These are phyloP conservation scores for Tylopilus plumbeoviolaceoides DNA, from an alignment of 768 basidiomycete genomes.

Conservation along the genomic window DNA sequence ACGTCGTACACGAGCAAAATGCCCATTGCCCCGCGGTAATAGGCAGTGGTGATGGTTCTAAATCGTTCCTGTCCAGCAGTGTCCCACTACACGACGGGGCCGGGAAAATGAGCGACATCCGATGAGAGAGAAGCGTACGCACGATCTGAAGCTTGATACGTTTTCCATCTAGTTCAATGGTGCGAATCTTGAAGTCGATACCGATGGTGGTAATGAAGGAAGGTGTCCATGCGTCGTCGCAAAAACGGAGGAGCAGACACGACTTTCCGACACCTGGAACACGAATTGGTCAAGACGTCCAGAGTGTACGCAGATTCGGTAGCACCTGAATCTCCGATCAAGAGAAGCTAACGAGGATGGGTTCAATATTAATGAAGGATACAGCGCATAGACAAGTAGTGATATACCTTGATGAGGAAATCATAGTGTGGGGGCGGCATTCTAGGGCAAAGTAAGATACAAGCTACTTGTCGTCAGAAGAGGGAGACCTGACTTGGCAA, in stretches of 20 bases:
- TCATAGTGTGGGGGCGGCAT: slow-evolving; percentile 97
- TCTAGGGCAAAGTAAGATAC: slow-evolving; percentile 7
- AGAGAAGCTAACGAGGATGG: slow-evolving; percentile 59
- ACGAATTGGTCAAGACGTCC: slow-evolving; percentile 10
- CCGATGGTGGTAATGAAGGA: slow-evolving; percentile 99
- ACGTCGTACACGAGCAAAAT: slow-evolving; percentile 99
- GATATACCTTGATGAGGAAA: slow-evolving; percentile 83
- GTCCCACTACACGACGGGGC: slow-evolving; percentile 70
- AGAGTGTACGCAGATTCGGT: not conserved
- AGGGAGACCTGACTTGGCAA: not conserved
- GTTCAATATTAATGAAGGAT: not conserved
- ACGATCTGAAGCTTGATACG: slow-evolving; percentile 99
- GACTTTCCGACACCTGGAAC: slow-evolving; percentile 89
- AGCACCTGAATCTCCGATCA: slow-evolving; percentile 93
- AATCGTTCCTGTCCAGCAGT: slow-evolving; percentile 99
- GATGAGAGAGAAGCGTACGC: slow-evolving; percentile 28
- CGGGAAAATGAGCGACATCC: not conserved
- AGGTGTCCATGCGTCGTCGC: slow-evolving; percentile 99
- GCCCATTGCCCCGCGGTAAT: slow-evolving; percentile 99
- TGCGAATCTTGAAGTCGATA: slow-evolving; percentile 99
- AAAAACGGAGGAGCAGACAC: slow-evolving; percentile 92
- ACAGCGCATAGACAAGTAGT: slow-evolving; percentile 5
- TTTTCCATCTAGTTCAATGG: slow-evolving; percentile 97
- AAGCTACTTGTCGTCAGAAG: not conserved
- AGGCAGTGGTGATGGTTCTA: slow-evolving; percentile 97